Percentiles rank a stretch among this genome's conserved stretches.
These are phyloP conservation scores for Calonectria pseudoreteaudii DNA, from an alignment of 2,329 filamentous ascomycete species.

Conservation along the genomic window DNA sequence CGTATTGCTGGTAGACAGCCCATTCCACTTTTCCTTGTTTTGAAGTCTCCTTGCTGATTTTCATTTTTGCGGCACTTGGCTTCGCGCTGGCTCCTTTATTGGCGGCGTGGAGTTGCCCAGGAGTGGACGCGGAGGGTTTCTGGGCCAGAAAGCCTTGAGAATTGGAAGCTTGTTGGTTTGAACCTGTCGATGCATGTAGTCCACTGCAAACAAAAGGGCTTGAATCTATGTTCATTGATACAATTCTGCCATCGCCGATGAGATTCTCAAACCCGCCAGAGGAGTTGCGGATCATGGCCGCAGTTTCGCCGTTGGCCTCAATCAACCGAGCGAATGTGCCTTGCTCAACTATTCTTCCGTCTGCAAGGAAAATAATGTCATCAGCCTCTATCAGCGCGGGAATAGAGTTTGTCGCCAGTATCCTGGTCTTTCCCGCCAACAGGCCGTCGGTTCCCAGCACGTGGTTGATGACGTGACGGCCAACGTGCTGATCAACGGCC, in stretches of 20 bases:
- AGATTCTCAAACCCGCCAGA: not conserved
- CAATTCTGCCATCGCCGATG: not conserved
- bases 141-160: not conserved
- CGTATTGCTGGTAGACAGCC: conserved; percentile 2
- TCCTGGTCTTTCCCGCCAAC: not conserved
- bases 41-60: not conserved
- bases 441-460: not conserved
- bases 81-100: not conserved
- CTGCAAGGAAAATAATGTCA: not conserved
- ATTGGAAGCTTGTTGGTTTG: not conserved
- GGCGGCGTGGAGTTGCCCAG: no score
- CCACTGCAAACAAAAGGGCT: no score
- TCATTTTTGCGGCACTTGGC: not conserved
- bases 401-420: not conserved
- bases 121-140: not conserved
- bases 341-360: not conserved
- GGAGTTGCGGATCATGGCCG: not conserved
- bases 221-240: not conserved
- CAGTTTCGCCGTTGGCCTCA: not conserved
- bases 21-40: conserved; percentile 3
- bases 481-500: conserved; percentile 4
- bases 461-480: not conserved
- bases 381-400: not conserved
- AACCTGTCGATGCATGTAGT: no score
- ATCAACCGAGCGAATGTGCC: not conserved